Percentiles rank a stretch among this genome's conserved stretches.
phyloP scores from a whole-genome alignment of 176 grass and related monocot species.

The Secale cereale region DNA sequence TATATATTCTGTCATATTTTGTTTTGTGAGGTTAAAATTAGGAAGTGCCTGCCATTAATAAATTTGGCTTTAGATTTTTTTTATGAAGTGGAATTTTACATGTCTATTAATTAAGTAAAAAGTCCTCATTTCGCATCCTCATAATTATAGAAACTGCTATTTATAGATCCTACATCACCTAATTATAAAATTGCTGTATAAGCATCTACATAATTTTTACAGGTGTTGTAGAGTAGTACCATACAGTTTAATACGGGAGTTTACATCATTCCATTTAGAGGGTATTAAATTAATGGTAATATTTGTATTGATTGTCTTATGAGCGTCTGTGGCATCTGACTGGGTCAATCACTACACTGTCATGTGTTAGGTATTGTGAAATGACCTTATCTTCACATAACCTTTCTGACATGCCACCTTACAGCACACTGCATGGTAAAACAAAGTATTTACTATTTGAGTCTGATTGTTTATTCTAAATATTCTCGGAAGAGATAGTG shows the following conservation, averaged over 20 bases:
- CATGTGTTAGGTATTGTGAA: neutral
- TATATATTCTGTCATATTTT: constrained; percentile 11
- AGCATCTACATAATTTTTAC: neutral
- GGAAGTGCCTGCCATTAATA: neutral
- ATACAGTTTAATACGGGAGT: neutral
- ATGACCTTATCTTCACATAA: neutral
- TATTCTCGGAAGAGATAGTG: constrained; percentile 16
- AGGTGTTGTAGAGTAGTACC: neutral
- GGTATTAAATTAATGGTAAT: neutral
- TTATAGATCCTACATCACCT: neutral
- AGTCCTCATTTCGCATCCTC: neutral
- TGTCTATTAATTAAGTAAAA: neutral
- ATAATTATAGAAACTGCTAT: neutral
- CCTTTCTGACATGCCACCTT: neutral
- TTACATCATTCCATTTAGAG: neutral
- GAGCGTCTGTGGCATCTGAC: constrained; percentile 6
- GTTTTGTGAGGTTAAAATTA: neutral
- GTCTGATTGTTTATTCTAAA: neutral
- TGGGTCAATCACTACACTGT: neutral
- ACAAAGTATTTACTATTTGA: constrained; percentile 10
- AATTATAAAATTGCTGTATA: neutral
- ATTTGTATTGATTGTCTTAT: constrained; percentile 3
- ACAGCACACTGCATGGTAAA: neutral
- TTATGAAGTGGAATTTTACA: constrained; percentile 8
- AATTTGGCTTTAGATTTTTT: constrained; percentile 21